Conservation (phyloP, 148 eudicot species). For the Gaultheria prostrata region DNA sequence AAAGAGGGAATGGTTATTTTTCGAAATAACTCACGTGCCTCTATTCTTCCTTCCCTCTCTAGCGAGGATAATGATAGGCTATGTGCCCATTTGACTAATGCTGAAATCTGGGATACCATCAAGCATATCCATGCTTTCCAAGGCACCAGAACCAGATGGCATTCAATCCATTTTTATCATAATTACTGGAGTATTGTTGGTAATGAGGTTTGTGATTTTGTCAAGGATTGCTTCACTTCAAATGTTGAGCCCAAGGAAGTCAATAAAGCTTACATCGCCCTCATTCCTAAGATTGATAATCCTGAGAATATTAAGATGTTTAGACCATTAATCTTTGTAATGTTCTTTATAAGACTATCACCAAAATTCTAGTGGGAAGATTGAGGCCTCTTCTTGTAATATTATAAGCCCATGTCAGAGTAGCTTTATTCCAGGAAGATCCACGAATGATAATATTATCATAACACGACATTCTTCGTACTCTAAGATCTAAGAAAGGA, state of each 20-base stretch:
- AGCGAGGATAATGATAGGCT: background rate
- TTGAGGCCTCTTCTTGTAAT: too few relatives aligned
- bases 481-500: too few relatives aligned
- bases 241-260: background rate
- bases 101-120: background rate
- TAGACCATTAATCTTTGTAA: background rate
- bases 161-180: background rate
- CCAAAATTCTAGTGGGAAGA: too few relatives aligned
- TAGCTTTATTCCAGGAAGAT: too few relatives aligned
- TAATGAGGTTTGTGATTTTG: background rate
- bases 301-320: background rate
- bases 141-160: background rate
- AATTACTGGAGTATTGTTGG: background rate
- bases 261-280: background rate
- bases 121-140: background rate
- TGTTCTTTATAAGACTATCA: background rate
- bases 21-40: too few relatives aligned
- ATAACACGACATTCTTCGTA: too few relatives aligned
- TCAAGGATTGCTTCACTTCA: background rate
- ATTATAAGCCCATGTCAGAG: too few relatives aligned
- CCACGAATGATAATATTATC: too few relatives aligned
- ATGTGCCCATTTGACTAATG: too few relatives aligned
- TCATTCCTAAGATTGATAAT: background rate
- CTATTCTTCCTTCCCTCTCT: too few relatives aligned
- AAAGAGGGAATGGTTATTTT: too few relatives aligned